A percentile compares a stretch with the other conserved stretches of the same genome.
Conservation (phyloP, 176 grass and related monocot genomes). For the Oryza glumipatula region DNA sequence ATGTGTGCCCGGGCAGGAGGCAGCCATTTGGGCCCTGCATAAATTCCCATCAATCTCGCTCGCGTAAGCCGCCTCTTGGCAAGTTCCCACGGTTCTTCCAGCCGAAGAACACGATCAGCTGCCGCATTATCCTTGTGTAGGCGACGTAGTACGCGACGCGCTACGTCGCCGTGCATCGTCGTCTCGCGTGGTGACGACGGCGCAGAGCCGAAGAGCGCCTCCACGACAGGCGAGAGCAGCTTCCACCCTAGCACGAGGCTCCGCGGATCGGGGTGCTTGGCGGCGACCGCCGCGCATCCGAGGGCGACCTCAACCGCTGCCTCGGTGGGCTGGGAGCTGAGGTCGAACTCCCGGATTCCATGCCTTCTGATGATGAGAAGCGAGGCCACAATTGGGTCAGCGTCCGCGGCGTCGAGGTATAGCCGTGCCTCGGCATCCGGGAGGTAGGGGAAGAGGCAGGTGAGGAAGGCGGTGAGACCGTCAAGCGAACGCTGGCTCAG, state of each 20-base stretch:
- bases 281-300: too few relatives aligned
- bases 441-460: conserved; percentile 34
- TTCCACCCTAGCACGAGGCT: too few relatives aligned
- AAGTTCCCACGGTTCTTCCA: background rate
- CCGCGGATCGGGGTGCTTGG: too few relatives aligned
- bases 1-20: background rate
- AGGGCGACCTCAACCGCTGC: too few relatives aligned
- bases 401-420: background rate
- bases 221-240: too few relatives aligned
- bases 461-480: conserved; percentile 22
- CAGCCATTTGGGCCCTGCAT: background rate
- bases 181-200: too few relatives aligned
- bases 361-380: background rate
- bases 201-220: too few relatives aligned
- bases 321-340: too few relatives aligned
- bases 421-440: background rate
- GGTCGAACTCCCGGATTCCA: background rate
- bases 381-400: conserved; percentile 3
- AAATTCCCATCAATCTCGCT: too few relatives aligned
- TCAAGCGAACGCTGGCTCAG: background rate
- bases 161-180: too few relatives aligned
- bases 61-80: background rate
- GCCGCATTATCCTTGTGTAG: too few relatives aligned
- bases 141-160: too few relatives aligned
- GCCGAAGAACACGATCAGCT: background rate